Conservation (phyloP, 805 yeast species). For the Kuraishia ogatae region DNA sequence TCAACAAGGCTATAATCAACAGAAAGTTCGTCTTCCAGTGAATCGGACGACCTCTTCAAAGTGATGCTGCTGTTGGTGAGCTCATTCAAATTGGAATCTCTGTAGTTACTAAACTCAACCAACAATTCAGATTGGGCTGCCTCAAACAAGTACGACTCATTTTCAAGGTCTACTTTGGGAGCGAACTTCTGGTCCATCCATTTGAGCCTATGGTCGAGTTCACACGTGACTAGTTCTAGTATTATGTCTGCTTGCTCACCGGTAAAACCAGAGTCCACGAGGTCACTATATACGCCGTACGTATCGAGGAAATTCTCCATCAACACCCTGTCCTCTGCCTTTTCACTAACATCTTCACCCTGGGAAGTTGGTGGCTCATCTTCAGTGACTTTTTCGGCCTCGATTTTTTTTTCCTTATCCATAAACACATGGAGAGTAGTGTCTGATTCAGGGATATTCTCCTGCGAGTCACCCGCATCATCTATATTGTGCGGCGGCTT, state of each 20-base stretch:
- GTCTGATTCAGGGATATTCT: neutral
- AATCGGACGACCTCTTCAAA: slow-evolving; percentile 63
- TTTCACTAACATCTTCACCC: neutral
- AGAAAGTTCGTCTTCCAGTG: slow-evolving; percentile 68
- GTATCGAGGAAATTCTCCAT: slow-evolving; percentile 47
- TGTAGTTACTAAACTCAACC: slow-evolving; percentile 64
- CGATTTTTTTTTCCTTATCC: neutral
- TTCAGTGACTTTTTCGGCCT: neutral
- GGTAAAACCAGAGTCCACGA: slow-evolving; percentile 50
- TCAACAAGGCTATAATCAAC: slow-evolving; percentile 57
- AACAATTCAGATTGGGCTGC: slow-evolving; percentile 86
- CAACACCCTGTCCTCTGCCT: slow-evolving; percentile 4
- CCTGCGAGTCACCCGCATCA: neutral
- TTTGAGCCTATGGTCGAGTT: slow-evolving; percentile 29
- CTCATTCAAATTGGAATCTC: slow-evolving; percentile 64
- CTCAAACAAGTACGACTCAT: slow-evolving; percentile 80
- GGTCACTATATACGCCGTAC: slow-evolving; percentile 45
- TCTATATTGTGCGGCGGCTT: neutral
- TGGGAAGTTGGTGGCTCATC: neutral
- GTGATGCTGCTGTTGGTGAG: slow-evolving; percentile 58
- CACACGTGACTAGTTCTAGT: slow-evolving; percentile 32
- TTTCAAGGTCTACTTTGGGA: slow-evolving; percentile 65
- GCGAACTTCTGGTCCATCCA: slow-evolving; percentile 39
- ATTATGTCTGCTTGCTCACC: slow-evolving; percentile 52
- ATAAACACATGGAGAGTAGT: neutral